Base-by-base conservation (phyloP, 2,329 filamentous ascomycete species). In the Albifimbria verrucaria region DNA sequence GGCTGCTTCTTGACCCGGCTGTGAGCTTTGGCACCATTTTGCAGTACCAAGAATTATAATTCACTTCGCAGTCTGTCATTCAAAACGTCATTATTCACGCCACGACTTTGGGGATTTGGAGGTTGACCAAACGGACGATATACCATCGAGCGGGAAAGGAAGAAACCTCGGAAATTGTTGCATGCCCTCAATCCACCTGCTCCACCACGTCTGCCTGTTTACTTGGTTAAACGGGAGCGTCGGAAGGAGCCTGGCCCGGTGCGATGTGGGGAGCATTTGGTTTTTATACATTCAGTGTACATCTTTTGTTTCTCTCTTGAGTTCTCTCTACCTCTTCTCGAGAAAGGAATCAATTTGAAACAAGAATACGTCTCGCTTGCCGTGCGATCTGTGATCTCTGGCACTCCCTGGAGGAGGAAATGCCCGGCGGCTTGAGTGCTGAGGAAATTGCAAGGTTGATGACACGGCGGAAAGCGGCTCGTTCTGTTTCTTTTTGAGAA, bases 61-160 rank as follows among this genome's bases (percentile, higher is more conserved):
- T 70, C 68, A 58, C 58, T 73, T 73, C 68, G 60, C 55, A 62
- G 68, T 72, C 71, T 68, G 56, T 73, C 71, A 55, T 71, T 72
- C 50, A 71, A 53, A 63, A 59, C 55, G n/a, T n/a, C 57, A 67
- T 64, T 57, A 60, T 59, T 59, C 57, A 58, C 54, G 56, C 66
- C 59, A 68, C 57, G 64, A 68, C 60, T 60, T 65, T 59, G 48
- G 57, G 59, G 59, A 15, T 39, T 39, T 39, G 32, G 32, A 39
- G 32, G 32, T 39, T 39, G 32, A 39, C 32, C 32, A 39, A 12
- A 39, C 32, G 32, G 32, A 39, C 32, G 11, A 39, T 39, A 39
- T 39, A 39, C 32, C 32, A 39, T 39, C 32, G 32, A n/a, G 32
- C 32, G 32, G 32, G 32, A 17, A 39, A n/a, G n/a, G n/a, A n/a